Percentiles rank a stretch among this genome's conserved stretches.
Evolutionary conservation across 2,329 filamentous ascomycete genomes (phyloP).

Genomic region (Magnaporthiopsis poae): DNA sequence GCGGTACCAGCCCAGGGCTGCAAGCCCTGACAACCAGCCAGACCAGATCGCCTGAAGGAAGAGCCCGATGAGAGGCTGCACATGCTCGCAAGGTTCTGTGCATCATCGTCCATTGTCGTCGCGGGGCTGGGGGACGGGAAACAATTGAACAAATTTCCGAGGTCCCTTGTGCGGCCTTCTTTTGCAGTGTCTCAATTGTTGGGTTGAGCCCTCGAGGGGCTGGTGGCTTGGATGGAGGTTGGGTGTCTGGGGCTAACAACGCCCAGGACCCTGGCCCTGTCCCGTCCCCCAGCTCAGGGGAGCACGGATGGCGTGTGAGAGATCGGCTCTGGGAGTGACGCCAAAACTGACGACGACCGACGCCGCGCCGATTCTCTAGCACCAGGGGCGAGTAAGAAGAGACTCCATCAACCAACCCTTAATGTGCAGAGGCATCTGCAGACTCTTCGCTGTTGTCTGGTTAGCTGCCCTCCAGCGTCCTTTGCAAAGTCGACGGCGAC

Average conservation of each 20-base stretch:
- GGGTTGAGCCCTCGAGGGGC: not conserved
- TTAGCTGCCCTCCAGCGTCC: not conserved
- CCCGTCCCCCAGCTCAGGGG: not conserved
- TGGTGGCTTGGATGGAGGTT: not conserved
- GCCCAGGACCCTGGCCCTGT: too few relatives aligned
- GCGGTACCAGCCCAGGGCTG: not conserved
- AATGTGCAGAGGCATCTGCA: not conserved
- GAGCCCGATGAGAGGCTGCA: not conserved
- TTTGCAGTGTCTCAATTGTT: not conserved
- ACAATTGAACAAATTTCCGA: not conserved
- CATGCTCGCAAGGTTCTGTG: too few relatives aligned
- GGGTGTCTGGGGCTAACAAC: too few relatives aligned
- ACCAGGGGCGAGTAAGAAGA: not conserved
- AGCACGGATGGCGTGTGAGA: not conserved
- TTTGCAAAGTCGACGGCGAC: not conserved
- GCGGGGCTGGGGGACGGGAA: not conserved
- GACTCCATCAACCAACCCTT: not conserved
- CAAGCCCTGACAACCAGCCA: not conserved
- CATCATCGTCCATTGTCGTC: not conserved
- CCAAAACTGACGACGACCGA: not conserved
- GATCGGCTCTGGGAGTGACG: not conserved
- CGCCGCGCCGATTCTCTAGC: not conserved
- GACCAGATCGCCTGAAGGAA: not conserved
- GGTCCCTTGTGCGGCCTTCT: not conserved
- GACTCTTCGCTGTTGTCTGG: not conserved